Base-by-base conservation (phyloP, 106 monocot genomes). In the Dendrobium officinale region DNA sequence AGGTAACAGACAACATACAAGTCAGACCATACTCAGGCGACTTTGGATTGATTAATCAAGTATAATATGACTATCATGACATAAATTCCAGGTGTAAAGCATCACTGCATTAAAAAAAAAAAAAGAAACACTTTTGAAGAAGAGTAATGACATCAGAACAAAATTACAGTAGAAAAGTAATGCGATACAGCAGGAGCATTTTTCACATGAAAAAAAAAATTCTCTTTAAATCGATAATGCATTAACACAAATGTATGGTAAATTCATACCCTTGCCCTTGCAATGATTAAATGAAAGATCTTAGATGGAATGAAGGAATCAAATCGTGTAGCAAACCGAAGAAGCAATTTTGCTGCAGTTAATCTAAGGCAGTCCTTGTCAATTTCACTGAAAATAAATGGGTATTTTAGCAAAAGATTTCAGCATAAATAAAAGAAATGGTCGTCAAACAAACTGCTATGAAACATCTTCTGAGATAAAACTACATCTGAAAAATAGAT, bases 221-320 rank as follows among this genome's bases (percentile, higher is more conserved):
- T 26, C 0, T 56, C 6, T n/a, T 4, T 24, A 51, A 10, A 68
- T 2, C n/a, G 47, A 11, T 13, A 44, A 72, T 73, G 18, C 20
- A 73, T 54, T 75, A 18, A 49, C 17, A 29, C 6, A 47, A 72
- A 31, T 9, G 37, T 26, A 18, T 48, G 29, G 48, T 70, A 80
- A 4, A 61, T 4, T 20, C 42, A 44, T 87, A 92, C 97, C 92
- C 79, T 88, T 74, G 94, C 80, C 44, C 45, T 85, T 79, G 82
- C 67, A 74, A 94, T 73, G 22, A 84, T 73, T 56, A 76, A 81
- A 85, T 82, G 80, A 88, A 97, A 97, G 73, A 88, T 70, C 17
- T 79, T 85, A 18, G 94, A 92, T 78, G 89, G 81, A 72, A 97
- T 84, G 81, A 88, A 89, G n/a, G 86, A 85, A 87, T 97, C 97